phyloP scores from a whole-genome alignment of 208 protist species.

The Novymonas esmeraldas region DNA sequence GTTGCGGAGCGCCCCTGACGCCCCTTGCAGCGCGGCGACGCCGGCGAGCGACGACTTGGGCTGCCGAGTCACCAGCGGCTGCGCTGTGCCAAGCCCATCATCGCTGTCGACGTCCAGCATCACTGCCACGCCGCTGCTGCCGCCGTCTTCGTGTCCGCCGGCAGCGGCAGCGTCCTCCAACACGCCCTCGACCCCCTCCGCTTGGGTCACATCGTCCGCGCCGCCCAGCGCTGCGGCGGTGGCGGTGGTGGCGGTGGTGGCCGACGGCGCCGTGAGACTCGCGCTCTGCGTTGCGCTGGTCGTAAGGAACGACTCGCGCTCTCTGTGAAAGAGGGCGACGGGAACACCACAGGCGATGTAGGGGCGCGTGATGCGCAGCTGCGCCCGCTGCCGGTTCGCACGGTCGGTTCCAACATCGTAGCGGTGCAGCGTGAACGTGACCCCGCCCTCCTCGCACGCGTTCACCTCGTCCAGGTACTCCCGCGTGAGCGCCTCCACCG shows the following conservation, averaged over 20 bases:
- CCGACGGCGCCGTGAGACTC: background rate
- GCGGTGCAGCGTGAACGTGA: constrained; percentile 67
- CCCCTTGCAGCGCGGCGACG: background rate
- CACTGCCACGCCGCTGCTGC: too few species aligned
- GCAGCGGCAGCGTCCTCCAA: too few species aligned
- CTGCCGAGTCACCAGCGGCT: background rate
- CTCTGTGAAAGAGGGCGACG: constrained; percentile 61
- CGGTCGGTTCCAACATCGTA: constrained; percentile 68
- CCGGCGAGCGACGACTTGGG: background rate
- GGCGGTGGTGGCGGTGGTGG: background rate
- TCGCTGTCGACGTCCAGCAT: background rate
- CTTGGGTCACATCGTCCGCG: constrained; percentile 9
- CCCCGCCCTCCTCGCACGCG: constrained; percentile 63
- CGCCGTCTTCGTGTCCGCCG: too few species aligned
- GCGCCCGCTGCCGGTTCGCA: constrained; percentile 52
- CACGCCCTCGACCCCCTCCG: background rate
- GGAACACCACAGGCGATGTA: constrained; percentile 59
- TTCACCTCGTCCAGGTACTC: constrained; percentile 77
- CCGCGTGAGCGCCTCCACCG: constrained; percentile 34
- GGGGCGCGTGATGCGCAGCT: constrained; percentile 51
- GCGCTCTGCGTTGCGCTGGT: constrained; percentile 51
- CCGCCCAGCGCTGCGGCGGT: constrained; percentile 3
- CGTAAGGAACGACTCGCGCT: constrained; percentile 65
- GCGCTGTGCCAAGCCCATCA: background rate
- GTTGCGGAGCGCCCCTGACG: background rate